These are phyloP conservation scores for Thelonectria rubi DNA, from an alignment of 2,329 filamentous ascomycete genomes.

Conservation along the genomic window DNA sequence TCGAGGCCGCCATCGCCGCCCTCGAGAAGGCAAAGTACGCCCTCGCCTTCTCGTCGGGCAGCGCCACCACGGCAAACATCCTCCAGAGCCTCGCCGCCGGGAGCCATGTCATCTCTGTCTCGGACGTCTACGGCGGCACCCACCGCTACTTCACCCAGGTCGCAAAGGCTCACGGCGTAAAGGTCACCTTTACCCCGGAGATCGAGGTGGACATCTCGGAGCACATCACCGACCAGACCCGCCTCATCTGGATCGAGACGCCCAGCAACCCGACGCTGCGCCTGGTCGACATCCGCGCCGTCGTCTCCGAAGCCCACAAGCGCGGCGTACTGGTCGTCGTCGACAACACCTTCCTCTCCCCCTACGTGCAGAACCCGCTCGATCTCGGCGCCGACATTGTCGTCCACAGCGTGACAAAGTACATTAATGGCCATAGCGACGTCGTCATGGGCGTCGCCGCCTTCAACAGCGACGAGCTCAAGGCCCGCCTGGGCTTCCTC, in stretches of 20 bases:
- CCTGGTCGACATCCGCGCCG: slow-evolving; percentile 89
- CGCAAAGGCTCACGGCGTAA: slow-evolving; percentile 90
- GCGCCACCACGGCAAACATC: slow-evolving; percentile 90
- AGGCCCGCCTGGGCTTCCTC: slow-evolving; percentile 82
- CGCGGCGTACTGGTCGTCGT: slow-evolving; percentile 96
- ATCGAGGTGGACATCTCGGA: slow-evolving; percentile 88
- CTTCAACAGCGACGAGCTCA: slow-evolving; percentile 86
- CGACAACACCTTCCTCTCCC: slow-evolving; percentile 97
- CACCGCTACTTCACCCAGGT: slow-evolving; percentile 99
- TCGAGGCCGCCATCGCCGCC: slow-evolving; percentile 89
- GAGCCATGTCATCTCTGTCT: slow-evolving; percentile 94
- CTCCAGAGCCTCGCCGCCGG: slow-evolving; percentile 91
- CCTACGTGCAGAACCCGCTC: slow-evolving; percentile 96
- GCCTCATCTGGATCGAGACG: slow-evolving; percentile 94
- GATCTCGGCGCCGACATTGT: slow-evolving; percentile 96
- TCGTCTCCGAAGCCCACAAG: slow-evolving; percentile 83
- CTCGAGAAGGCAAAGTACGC: slow-evolving; percentile 93
- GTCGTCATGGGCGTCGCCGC: slow-evolving; percentile 98
- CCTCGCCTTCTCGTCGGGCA: slow-evolving; percentile 93
- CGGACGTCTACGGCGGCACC: slow-evolving; percentile 97
- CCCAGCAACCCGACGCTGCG: slow-evolving; percentile 94
- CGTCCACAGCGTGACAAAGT: slow-evolving; percentile 97
- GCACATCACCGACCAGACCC: slow-evolving; percentile 88
- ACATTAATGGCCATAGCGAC: slow-evolving; percentile 97
- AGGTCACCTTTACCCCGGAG: slow-evolving; percentile 91